A percentile compares a stretch with the other conserved stretches of the same genome.
Evolutionary conservation across 192 early-diverging fungal species (phyloP).

Genomic region (Bifiguratus adelaidae): DNA sequence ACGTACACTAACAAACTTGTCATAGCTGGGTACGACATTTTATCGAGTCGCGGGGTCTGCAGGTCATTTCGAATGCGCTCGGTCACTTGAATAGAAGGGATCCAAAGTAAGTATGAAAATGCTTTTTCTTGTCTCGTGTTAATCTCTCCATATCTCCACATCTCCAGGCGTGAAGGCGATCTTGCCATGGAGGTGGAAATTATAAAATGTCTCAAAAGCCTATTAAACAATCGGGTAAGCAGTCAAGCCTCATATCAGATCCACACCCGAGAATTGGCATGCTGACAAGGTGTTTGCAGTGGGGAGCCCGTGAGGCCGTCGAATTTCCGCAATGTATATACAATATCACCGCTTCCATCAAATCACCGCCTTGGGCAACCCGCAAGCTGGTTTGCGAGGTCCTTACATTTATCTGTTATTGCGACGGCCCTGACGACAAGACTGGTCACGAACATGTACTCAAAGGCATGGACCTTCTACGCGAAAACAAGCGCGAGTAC

Average conservation of each 20-base stretch:
- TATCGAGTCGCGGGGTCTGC: conserved; percentile 65
- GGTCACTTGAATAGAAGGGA: conserved; percentile 46
- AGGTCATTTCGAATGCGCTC: conserved; percentile 59
- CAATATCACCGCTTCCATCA: conserved; percentile 60
- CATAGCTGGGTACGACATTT: conserved; percentile 65
- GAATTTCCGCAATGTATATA: conserved; percentile 60
- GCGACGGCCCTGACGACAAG: conserved; percentile 68
- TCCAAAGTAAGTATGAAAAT: conserved; percentile 27
- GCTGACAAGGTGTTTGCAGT: conserved; percentile 19
- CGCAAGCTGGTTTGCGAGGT: conserved; percentile 67
- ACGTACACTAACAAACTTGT: not conserved
- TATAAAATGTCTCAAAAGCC: conserved; percentile 65
- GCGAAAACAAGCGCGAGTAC: conserved; percentile 50
- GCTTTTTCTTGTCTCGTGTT: not conserved
- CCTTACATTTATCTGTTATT: conserved; percentile 65
- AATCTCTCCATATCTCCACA: too few relatives aligned
- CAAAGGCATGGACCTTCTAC: conserved; percentile 66
- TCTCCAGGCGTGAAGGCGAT: conserved; percentile 60
- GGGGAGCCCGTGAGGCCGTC: conserved; percentile 70
- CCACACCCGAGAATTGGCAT: not conserved
- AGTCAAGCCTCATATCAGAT: too few relatives aligned
- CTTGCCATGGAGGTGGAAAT: conserved; percentile 73
- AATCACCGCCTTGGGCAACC: conserved; percentile 61
- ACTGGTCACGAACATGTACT: conserved; percentile 64
- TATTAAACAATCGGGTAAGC: conserved; percentile 51